These are phyloP conservation scores for Cutaneotrichosporon dermatis DNA, from an alignment of 1,284 basidiomycete species.

Conservation along the genomic window DNA sequence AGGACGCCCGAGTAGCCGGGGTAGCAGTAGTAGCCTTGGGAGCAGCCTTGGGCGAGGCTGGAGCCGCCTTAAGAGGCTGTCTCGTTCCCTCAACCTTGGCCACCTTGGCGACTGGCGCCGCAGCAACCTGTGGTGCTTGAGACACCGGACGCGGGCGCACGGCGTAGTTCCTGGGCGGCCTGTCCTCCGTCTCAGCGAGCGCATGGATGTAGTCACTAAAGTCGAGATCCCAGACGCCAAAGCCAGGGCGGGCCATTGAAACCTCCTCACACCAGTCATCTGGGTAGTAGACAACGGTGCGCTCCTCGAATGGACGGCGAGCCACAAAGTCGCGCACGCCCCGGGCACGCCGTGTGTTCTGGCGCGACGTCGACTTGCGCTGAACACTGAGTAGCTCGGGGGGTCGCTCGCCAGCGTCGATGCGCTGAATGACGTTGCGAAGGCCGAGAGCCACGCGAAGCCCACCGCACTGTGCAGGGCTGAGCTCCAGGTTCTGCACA, in stretches of 20 bases:
- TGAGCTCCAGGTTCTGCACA: slow-evolving; percentile 17
- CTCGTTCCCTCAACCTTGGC: not conserved
- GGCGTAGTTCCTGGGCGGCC: not conserved
- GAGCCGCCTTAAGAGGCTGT: not conserved
- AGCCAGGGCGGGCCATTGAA: slow-evolving; percentile 39
- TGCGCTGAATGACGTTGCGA: slow-evolving; percentile 24
- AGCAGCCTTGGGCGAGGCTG: not conserved
- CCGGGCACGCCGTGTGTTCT: slow-evolving; percentile 22
- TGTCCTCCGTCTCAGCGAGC: slow-evolving; percentile 29
- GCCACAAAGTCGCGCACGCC: slow-evolving; percentile 39
- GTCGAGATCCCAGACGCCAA: slow-evolving; percentile 42
- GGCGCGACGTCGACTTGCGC: slow-evolving; percentile 9
- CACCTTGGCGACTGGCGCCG: slow-evolving; percentile 1
- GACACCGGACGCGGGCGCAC: not conserved
- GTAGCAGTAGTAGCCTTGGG: not conserved
- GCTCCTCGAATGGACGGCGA: slow-evolving; percentile 42
- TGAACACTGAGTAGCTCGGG: slow-evolving; percentile 7
- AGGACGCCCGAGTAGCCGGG: not conserved
- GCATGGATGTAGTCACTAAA: slow-evolving; percentile 38
- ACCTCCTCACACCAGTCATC: slow-evolving; percentile 32
- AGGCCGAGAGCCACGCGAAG: slow-evolving; percentile 32
- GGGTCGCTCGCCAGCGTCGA: slow-evolving; percentile 32
- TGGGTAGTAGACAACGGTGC: slow-evolving; percentile 34
- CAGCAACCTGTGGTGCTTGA: not conserved
- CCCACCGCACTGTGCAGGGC: slow-evolving; percentile 29